phyloP scores from a whole-genome alignment of 495 filamentous ascomycete genomes.

The Penicillium lagena region DNA sequence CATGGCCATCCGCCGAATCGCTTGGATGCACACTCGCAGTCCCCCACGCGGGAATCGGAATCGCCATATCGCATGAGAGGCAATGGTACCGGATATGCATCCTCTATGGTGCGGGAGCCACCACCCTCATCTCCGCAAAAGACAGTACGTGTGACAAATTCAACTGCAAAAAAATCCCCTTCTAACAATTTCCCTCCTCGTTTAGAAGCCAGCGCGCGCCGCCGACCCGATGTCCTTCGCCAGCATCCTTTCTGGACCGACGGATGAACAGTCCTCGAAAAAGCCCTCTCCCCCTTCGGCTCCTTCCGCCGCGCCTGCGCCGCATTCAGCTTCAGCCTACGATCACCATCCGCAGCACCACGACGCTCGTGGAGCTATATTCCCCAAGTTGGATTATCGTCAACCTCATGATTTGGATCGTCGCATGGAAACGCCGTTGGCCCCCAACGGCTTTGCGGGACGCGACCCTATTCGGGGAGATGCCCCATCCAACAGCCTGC shows the following conservation, averaged over 20 bases:
- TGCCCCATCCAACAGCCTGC: neutral
- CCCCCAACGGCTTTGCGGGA: constrained; percentile 13
- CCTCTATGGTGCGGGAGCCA: constrained; percentile 23
- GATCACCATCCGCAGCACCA: constrained; percentile 2
- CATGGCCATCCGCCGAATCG: constrained; percentile 42
- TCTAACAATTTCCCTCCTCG: constrained; percentile 1
- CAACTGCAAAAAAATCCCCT: neutral
- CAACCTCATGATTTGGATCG: neutral
- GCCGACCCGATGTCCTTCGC: constrained; percentile 88
- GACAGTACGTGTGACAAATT: constrained; percentile 15
- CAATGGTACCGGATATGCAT: constrained; percentile 26
- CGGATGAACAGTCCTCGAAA: constrained; percentile 51
- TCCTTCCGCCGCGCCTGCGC: constrained; percentile 14
- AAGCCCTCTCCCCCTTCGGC: constrained; percentile 26
- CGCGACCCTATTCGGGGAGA: constrained; percentile 2
- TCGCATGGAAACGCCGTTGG: neutral
- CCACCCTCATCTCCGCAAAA: constrained; percentile 33
- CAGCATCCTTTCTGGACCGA: constrained; percentile 73
- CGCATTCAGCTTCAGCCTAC: constrained; percentile 8
- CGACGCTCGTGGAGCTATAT: constrained; percentile 19
- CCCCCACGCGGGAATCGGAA: constrained; percentile 33
- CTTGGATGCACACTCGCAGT: constrained; percentile 37
- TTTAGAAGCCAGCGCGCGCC: constrained; percentile 57
- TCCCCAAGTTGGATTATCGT: constrained; percentile 27
- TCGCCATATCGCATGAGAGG: constrained; percentile 29